phyloP scores from a whole-genome alignment of 352 stramenopile species.

The Paralagenidium karlingii region DNA sequence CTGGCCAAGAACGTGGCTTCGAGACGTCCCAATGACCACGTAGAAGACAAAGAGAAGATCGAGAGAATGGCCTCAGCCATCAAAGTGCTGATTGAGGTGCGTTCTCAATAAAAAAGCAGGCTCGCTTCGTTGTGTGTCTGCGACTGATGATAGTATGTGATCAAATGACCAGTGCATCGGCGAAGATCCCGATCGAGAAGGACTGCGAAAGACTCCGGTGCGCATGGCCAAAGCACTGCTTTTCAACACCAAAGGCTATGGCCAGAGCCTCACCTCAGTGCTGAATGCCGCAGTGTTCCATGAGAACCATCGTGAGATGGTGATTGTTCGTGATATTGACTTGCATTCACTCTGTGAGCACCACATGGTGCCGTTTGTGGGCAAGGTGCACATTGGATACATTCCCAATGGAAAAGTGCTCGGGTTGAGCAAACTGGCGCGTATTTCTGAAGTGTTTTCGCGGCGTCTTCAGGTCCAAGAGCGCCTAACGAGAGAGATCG shows the following conservation, averaged over 20 bases:
- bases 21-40: conserved; percentile 41
- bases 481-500: conserved; percentile 98
- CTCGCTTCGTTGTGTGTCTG: background rate
- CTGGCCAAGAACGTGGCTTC: conserved; percentile 57
- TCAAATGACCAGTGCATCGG: conserved; percentile 66
- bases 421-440: conserved; percentile 96
- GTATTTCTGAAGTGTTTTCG: conserved; percentile 96
- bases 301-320: conserved; percentile 97
- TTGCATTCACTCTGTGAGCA: conserved; percentile 99
- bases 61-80: conserved; percentile 91
- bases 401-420: conserved; percentile 95
- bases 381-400: conserved; percentile 91
- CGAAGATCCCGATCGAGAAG: conserved; percentile 91
- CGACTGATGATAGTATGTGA: background rate
- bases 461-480: conserved; percentile 98
- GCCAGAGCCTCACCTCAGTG: conserved; percentile 78
- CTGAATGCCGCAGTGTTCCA: conserved; percentile 98
- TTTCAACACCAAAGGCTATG: conserved; percentile 95
- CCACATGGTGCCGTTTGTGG: conserved; percentile 99
- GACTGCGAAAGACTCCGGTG: conserved; percentile 93
- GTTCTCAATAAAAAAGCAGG: conserved; percentile 1
- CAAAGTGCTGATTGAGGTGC: conserved; percentile 85
- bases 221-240: conserved; percentile 95
- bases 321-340: conserved; percentile 99
- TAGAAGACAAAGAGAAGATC: conserved; percentile 68